phyloP scores from a whole-genome alignment of 2,329 filamentous ascomycete species.

The Geosmithia putterillii region DNA sequence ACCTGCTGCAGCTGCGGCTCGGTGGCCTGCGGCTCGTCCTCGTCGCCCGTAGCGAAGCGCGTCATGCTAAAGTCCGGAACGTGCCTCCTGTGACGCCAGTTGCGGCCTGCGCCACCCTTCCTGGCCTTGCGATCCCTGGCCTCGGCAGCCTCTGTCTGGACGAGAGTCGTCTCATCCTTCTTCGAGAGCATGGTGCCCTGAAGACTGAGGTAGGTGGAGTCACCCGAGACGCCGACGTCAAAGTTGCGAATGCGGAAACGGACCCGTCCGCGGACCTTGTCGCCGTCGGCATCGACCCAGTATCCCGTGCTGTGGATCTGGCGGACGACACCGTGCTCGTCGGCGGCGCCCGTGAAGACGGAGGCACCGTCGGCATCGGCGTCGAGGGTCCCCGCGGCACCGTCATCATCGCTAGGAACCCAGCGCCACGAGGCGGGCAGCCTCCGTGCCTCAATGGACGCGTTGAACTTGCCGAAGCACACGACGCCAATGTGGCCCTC shows the following conservation, averaged over 20 bases:
- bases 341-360: constrained; percentile 19
- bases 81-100: constrained; percentile 20
- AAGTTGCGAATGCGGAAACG: constrained; percentile 75
- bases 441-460: constrained; percentile 65
- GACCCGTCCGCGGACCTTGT: constrained; percentile 57
- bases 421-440: constrained; percentile 74
- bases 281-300: constrained; percentile 62
- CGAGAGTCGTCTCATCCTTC: constrained; percentile 49
- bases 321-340: constrained; percentile 39
- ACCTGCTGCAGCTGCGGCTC: constrained; percentile 10
- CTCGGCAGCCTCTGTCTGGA: constrained; percentile 30
- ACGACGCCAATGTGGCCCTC: constrained; percentile 82
- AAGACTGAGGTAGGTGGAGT: constrained; percentile 71
- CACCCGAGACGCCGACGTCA: constrained; percentile 63
- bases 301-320: constrained; percentile 50
- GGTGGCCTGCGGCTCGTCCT: constrained; percentile 14
- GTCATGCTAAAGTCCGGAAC: constrained; percentile 46
- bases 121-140: constrained; percentile 20
- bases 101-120: constrained; percentile 14
- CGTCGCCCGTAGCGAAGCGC: constrained; percentile 31
- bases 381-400: constrained; percentile 10
- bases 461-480: constrained; percentile 86
- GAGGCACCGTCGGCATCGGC: constrained; percentile 27
- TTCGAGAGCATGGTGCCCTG: constrained; percentile 74
- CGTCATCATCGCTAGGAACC: constrained; percentile 42